Evolutionary conservation across 2,329 filamentous ascomycete genomes (phyloP).

Genomic region (Onygenales sp.): DNA sequence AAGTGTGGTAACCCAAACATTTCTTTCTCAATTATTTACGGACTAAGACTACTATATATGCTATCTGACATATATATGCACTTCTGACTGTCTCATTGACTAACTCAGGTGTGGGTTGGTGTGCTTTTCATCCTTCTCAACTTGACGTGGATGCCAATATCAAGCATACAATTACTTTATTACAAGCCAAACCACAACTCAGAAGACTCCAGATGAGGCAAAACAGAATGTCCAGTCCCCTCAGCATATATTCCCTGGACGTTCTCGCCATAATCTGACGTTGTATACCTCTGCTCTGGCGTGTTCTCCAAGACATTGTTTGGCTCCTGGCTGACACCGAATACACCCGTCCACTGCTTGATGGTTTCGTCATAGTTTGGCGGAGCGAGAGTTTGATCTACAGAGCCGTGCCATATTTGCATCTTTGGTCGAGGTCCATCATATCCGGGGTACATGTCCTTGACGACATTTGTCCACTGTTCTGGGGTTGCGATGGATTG

Average conservation of each 20-base stretch:
- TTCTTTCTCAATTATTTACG: too few relatives aligned
- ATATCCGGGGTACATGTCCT: slow-evolving; percentile 23
- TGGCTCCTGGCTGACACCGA: slow-evolving; percentile 26
- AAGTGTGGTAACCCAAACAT: too few relatives aligned
- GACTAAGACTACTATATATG: too few relatives aligned
- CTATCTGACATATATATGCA: too few relatives aligned
- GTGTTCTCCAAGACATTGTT: slow-evolving; percentile 8
- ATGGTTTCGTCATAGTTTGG: slow-evolving; percentile 50
- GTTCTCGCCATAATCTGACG: slow-evolving; percentile 14
- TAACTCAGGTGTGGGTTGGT: too few relatives aligned
- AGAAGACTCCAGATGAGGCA: neutral
- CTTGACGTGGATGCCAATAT: too few relatives aligned
- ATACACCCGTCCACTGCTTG: slow-evolving; percentile 47
- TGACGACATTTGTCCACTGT: slow-evolving; percentile 14
- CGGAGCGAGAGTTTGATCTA: slow-evolving; percentile 41
- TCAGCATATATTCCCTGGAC: slow-evolving; percentile 17
- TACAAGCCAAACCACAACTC: neutral
- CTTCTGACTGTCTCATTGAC: too few relatives aligned
- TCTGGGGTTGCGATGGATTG: slow-evolving; percentile 13
- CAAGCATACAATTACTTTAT: neutral
- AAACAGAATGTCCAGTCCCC: slow-evolving; percentile 13
- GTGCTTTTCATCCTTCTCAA: too few relatives aligned
- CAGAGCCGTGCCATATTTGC: slow-evolving; percentile 50
- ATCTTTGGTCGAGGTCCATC: slow-evolving; percentile 43
- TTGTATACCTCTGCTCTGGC: slow-evolving; percentile 13